Evolutionary conservation across 148 eudicot genomes (phyloP).

Genomic region (Suaeda aralocaspica): DNA sequence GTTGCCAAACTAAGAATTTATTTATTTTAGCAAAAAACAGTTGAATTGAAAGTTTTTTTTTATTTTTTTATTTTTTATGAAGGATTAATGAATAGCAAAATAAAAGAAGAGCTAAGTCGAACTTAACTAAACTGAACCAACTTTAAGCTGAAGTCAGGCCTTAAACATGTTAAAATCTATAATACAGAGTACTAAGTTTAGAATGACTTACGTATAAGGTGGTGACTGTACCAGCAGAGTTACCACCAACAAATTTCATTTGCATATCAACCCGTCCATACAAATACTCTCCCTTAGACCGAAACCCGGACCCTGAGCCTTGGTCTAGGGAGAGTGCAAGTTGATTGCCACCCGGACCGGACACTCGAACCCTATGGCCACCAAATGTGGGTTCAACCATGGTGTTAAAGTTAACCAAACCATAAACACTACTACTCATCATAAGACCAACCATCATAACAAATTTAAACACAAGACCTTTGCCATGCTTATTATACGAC

Average conservation of each 20-base stretch:
- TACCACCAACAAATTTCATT: slow-evolving; percentile 40
- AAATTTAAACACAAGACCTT: background rate
- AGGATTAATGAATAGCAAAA: too few species aligned
- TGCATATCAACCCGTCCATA: slow-evolving; percentile 52
- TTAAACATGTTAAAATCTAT: too few species aligned
- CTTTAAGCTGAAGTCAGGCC: too few species aligned
- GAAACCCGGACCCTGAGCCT: slow-evolving; percentile 44
- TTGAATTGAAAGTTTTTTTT: too few species aligned
- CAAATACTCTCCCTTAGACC: slow-evolving; percentile 37
- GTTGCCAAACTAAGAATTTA: too few species aligned
- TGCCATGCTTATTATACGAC: slow-evolving; percentile 21
- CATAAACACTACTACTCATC: slow-evolving; percentile 16
- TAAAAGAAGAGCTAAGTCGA: too few species aligned
- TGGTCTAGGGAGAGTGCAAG: slow-evolving; percentile 43
- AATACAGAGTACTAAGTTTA: too few species aligned
- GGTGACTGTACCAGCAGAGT: slow-evolving; percentile 55
- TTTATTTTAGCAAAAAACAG: too few species aligned
- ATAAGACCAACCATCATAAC: background rate
- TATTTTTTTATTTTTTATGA: too few species aligned
- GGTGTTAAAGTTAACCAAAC: slow-evolving; percentile 28
- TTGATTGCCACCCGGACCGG: slow-evolving; percentile 10
- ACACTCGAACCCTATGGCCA: slow-evolving; percentile 28
- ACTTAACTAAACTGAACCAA: too few species aligned
- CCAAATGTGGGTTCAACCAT: slow-evolving; percentile 45
- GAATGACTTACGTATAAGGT: slow-evolving; percentile 38